Evolutionary conservation across 768 basidiomycete genomes (phyloP).

Genomic region (Kwoniella botswanensis): DNA sequence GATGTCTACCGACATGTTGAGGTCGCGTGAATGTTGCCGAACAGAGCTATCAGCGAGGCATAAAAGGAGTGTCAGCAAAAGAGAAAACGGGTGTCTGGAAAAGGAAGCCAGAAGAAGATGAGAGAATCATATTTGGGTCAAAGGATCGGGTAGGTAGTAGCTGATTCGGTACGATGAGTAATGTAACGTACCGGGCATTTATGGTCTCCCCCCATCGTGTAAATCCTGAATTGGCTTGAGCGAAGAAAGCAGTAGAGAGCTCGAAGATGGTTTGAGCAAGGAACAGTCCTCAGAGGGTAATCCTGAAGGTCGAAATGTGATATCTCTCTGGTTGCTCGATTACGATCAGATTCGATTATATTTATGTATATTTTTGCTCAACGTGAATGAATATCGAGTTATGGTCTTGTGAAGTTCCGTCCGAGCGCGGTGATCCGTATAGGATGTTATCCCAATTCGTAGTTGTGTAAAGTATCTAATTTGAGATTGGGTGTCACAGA

Average conservation of each 20-base stretch:
- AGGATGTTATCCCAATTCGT: too few relatives aligned
- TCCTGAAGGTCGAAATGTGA: too few relatives aligned
- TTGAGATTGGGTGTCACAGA: background rate
- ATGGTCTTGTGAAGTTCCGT: too few relatives aligned
- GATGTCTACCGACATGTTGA: constrained; percentile 57
- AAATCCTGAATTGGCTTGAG: background rate
- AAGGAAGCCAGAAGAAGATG: too few relatives aligned
- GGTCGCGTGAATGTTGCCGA: constrained; percentile 56
- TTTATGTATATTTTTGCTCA: too few relatives aligned
- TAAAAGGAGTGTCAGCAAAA: background rate
- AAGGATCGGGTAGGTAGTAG: background rate
- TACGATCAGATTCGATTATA: too few relatives aligned
- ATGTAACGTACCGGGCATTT: constrained; percentile 27
- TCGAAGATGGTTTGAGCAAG: background rate
- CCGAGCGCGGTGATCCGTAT: too few relatives aligned
- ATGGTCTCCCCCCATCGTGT: constrained; percentile 29
- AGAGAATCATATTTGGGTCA: too few relatives aligned
- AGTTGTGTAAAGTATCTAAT: too few relatives aligned
- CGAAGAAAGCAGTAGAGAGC: background rate
- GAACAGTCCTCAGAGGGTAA: background rate
- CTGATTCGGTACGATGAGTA: background rate
- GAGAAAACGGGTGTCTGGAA: too few relatives aligned
- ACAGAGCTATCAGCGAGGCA: constrained; percentile 38
- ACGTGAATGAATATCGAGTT: too few relatives aligned
- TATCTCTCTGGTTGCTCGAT: too few relatives aligned